phyloP scores from a whole-genome alignment of 148 eudicot species.

The Chenopodium berlandieri region DNA sequence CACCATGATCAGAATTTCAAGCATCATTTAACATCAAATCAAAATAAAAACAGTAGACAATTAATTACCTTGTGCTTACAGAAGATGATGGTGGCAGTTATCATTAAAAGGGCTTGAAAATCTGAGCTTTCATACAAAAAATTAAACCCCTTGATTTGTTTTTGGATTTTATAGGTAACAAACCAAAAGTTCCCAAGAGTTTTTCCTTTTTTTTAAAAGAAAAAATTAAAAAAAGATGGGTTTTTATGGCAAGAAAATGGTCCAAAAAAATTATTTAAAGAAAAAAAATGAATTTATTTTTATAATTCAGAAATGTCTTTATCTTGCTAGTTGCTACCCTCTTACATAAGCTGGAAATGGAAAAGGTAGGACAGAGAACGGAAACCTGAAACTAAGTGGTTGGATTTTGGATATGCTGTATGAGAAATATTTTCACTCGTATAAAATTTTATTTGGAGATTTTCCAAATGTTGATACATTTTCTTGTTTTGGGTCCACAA shows the following conservation, averaged over 20 bases:
- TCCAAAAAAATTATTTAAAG: not conserved
- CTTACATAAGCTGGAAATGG: constrained; percentile 12
- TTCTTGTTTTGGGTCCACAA: not conserved
- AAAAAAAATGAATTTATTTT: not conserved
- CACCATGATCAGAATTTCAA: not conserved
- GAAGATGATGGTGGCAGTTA: not conserved
- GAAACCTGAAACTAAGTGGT: not conserved
- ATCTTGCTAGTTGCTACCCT: not conserved
- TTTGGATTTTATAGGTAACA: too few relatives aligned
- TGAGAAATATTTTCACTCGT: not conserved
- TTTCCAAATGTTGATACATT: not conserved
- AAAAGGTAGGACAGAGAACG: not conserved
- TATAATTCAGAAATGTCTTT: constrained; percentile 11
- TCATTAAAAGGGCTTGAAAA: constrained; percentile 11
- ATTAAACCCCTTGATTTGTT: not conserved
- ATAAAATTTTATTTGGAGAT: not conserved
- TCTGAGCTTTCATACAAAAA: not conserved
- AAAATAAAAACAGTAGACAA: not conserved
- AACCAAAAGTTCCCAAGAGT: too few relatives aligned
- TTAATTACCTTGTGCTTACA: constrained; percentile 14
- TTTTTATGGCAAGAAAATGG: not conserved
- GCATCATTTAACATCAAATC: not conserved
- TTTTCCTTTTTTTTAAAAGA: too few relatives aligned
- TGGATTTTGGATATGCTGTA: not conserved
- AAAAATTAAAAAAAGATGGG: not conserved